These are phyloP conservation scores for Aphanocladium album DNA, from an alignment of 2,329 filamentous ascomycete species.

Conservation along the genomic window DNA sequence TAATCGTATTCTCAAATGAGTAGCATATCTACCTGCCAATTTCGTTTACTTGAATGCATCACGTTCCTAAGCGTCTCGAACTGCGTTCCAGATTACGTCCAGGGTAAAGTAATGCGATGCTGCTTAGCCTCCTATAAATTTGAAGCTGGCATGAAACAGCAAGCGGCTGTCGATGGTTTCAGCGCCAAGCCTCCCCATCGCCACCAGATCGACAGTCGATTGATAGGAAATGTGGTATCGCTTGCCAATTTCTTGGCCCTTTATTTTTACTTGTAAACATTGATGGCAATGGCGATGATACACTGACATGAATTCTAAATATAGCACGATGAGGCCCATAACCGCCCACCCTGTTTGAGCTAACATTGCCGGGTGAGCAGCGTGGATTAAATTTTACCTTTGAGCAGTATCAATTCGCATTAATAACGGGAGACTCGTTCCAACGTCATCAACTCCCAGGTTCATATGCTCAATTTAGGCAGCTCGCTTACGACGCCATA, in stretches of 20 bases:
- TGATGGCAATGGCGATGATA: background rate
- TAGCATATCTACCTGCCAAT: background rate
- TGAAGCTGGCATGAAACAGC: background rate
- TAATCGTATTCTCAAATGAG: background rate
- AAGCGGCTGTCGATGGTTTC: background rate
- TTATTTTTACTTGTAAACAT: too few species aligned
- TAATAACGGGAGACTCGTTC: too few species aligned
- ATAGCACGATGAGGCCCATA: too few species aligned
- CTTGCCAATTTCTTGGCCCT: too few species aligned
- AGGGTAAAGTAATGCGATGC: too few species aligned
- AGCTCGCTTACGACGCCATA: background rate
- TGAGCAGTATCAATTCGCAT: too few species aligned
- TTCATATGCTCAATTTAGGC: background rate
- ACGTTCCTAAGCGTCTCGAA: background rate
- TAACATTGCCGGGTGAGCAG: too few species aligned
- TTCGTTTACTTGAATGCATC: background rate
- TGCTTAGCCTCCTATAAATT: background rate
- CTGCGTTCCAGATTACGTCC: background rate
- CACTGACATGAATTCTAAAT: background rate
- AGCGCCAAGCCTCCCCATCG: background rate
- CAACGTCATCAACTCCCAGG: too few species aligned
- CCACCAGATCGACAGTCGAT: background rate
- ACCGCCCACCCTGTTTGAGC: too few species aligned
- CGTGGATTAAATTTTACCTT: too few species aligned
- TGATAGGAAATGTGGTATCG: background rate